These are phyloP conservation scores for Aspergillus latus DNA, from an alignment of 2,329 filamentous ascomycete genomes.

Conservation along the genomic window DNA sequence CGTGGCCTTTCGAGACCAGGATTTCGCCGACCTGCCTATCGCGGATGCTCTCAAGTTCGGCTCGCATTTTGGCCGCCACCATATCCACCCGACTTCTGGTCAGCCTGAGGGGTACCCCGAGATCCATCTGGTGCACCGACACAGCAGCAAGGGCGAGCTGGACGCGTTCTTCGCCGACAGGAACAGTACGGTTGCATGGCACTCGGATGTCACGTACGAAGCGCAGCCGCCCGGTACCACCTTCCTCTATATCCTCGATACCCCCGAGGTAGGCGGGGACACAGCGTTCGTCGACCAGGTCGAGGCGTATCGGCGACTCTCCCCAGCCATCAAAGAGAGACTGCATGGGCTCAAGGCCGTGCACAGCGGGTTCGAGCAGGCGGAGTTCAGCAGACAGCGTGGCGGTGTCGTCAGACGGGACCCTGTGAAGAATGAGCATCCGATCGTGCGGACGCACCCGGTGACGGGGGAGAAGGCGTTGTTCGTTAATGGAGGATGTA, in stretches of 20 bases:
- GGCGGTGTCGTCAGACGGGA: constrained; percentile 71
- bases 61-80: constrained; percentile 74
- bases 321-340: constrained; percentile 71
- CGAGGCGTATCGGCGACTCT: constrained; percentile 76
- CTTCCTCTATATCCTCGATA: constrained; percentile 80
- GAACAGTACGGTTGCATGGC: constrained; percentile 79
- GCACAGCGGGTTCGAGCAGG: constrained; percentile 79
- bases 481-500: constrained; percentile 38
- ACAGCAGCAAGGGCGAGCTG: constrained; percentile 58
- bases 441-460: constrained; percentile 57
- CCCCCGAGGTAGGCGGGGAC: constrained; percentile 74
- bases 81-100: constrained; percentile 77
- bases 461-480: constrained; percentile 35
- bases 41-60: constrained; percentile 66
- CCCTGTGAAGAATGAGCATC: constrained; percentile 70
- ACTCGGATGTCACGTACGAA: constrained; percentile 84
- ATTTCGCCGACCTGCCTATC: constrained; percentile 68
- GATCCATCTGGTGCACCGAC: constrained; percentile 73
- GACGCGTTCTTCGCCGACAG: constrained; percentile 63
- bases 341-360: constrained; percentile 76
- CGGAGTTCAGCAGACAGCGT: constrained; percentile 60
- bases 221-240: constrained; percentile 85
- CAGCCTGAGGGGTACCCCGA: constrained; percentile 70
- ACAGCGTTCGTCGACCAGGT: constrained; percentile 76
- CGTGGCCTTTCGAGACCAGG: constrained; percentile 53